These are phyloP conservation scores for Drechslera avenae DNA, from an alignment of 2,329 filamentous ascomycete species.

Conservation along the genomic window DNA sequence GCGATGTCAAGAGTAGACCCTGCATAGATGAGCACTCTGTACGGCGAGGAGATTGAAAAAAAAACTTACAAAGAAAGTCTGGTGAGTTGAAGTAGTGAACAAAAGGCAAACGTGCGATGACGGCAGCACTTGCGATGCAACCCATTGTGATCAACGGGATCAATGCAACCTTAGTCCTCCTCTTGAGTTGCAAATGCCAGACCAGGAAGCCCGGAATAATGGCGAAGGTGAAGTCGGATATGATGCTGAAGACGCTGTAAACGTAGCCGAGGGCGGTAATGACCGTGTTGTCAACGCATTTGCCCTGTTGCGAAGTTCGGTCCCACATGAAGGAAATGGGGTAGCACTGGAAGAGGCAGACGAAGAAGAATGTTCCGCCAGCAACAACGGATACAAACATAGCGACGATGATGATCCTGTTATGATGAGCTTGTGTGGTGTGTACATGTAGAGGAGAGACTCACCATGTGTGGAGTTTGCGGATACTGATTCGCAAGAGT, in stretches of 20 bases:
- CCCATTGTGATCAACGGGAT: slow-evolving; percentile 57
- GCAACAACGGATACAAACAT: slow-evolving; percentile 47
- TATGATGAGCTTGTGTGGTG: not conserved
- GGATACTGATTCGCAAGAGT: slow-evolving; percentile 39
- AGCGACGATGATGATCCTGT: slow-evolving; percentile 45
- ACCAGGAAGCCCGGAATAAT: slow-evolving; percentile 58
- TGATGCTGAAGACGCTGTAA: slow-evolving; percentile 55
- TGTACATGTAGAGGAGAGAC: not conserved
- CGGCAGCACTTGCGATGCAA: slow-evolving; percentile 49
- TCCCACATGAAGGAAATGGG: slow-evolving; percentile 59
- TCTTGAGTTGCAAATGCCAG: slow-evolving; percentile 57
- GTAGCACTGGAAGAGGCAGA: slow-evolving; percentile 58
- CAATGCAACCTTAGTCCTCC: slow-evolving; percentile 56
- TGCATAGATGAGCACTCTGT: slow-evolving; percentile 6
- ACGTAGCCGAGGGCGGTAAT: slow-evolving; percentile 52
- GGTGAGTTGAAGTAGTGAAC: slow-evolving; percentile 34
- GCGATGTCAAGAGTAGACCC: slow-evolving; percentile 45
- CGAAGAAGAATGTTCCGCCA: slow-evolving; percentile 51
- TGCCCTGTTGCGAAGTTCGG: slow-evolving; percentile 45
- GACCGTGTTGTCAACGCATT: slow-evolving; percentile 50
- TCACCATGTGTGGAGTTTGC: slow-evolving; percentile 34
- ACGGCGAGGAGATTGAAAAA: too few species aligned
- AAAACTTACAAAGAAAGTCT: slow-evolving; percentile 42
- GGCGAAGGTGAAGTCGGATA: slow-evolving; percentile 57
- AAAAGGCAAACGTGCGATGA: slow-evolving; percentile 40